Evolutionary conservation across 805 yeast species (phyloP), one percentile per base, ranked within the genome.

Genomic region (Monosporozyma yasuniensis): DNA sequence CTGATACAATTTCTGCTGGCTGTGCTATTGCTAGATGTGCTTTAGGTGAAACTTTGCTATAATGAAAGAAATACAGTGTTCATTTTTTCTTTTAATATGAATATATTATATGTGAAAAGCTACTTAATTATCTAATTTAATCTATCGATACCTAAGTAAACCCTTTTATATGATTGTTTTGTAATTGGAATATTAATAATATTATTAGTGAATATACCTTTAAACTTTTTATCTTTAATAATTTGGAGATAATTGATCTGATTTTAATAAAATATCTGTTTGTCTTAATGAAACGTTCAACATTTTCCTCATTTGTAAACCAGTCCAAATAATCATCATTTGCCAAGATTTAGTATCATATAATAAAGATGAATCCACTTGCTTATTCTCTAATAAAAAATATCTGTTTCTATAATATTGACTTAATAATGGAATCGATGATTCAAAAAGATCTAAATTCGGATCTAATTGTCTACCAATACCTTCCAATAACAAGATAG

Each of bases 381-480:
- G 16, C 22, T 35, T 35, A 19, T 35, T 22, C 22, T 35, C 18
- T 35, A 35, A 35, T 18, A 35, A 16, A 18, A 22, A 35, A 35
- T 35, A 35, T 85, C 91, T 22, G 18, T 34, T 56, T 79, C 81
- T 73, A 42, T 95, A 91, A 43, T 87, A 78, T 63, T 84, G 82
- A 69, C 98, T 78, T 61, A 85, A 74, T 48, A 89, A 85, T 1
- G 96, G 96, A 55, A 89, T 71, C 3, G 96, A 81, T 66, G 90
- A 86, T 77, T 95, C 95, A 76, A 93, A 91, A 47, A 93, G 76
- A 69, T 93, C 99, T 60, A 93, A 73, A 42, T 88, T 81, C 1
- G 98, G 97, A 66, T 93, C 96, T 49, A 93, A 73, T 66, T 85
- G 96, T 62, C 98, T 76, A 19, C 99, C 98, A 48, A 93, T 85